A percentile compares a stretch with the other conserved stretches of the same genome.
phyloP scores from a whole-genome alignment of 2,329 filamentous ascomycete species.

The Diaporthe caulivora region DNA sequence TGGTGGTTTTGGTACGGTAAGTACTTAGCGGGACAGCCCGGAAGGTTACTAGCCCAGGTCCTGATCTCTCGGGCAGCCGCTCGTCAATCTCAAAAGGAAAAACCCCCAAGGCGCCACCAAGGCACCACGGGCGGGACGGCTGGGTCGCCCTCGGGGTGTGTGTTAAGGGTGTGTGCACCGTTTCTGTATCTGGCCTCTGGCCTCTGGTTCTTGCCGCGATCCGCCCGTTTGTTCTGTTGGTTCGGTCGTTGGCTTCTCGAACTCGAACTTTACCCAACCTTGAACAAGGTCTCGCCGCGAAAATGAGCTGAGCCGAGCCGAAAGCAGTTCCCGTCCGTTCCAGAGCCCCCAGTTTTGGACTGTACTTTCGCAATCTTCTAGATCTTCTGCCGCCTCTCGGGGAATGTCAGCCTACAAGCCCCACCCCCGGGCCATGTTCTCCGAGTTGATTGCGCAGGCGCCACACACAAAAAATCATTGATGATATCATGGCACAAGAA shows the following conservation, averaged over 20 bases:
- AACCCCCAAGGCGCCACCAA: slow-evolving; percentile 19
- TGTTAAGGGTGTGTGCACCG: slow-evolving; percentile 9
- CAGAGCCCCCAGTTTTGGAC: slow-evolving; percentile 14
- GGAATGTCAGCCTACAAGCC: slow-evolving; percentile 31
- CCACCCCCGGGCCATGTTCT: background rate
- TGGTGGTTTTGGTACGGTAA: slow-evolving; percentile 28
- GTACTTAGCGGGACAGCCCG: slow-evolving; percentile 35
- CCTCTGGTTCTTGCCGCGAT: slow-evolving; percentile 9
- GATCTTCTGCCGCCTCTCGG: slow-evolving; percentile 21
- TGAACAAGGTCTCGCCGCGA: slow-evolving; percentile 16
- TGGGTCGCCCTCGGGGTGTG: background rate
- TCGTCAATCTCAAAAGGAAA: slow-evolving; percentile 32
- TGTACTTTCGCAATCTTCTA: slow-evolving; percentile 16
- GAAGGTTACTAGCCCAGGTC: slow-evolving; percentile 30
- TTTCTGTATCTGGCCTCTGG: slow-evolving; percentile 10
- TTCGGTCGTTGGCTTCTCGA: slow-evolving; percentile 1
- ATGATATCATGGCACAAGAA: slow-evolving; percentile 23
- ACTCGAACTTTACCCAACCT: slow-evolving; percentile 18
- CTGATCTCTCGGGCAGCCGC: slow-evolving; percentile 17
- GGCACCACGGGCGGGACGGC: slow-evolving; percentile 18
- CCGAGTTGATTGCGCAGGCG: background rate
- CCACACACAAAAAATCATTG: background rate
- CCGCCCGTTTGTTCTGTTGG: background rate
- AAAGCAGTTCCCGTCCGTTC: slow-evolving; percentile 20
- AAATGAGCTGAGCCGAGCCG: slow-evolving; percentile 27